Base-by-base conservation (phyloP, 23 red algal genomes). In the Agarophyton chilense region DNA sequence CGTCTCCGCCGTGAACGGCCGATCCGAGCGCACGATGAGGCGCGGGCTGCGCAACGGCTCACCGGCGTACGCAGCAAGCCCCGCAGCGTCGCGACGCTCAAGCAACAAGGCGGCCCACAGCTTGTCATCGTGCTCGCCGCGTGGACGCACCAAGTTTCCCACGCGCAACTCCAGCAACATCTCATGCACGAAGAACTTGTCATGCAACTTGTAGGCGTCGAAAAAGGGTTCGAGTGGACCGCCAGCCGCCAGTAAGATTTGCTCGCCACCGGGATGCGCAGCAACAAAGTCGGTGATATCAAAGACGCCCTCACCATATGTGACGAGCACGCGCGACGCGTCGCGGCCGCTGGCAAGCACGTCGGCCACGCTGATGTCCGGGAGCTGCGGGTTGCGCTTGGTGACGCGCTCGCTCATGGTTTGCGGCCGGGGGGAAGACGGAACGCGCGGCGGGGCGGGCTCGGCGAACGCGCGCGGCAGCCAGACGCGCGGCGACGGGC, bases 1-100 rank as follows among this genome's bases (percentile, higher is more conserved):
- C 25, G 96, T 82, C 81, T 98, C 96, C 21, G 96, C 96, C 25
- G 83, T 98, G 82, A 93, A 98, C 13, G 96, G 96, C 40, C 40
- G 29, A 4, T 72, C 47, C 14, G 53, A 52, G 57, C 83, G 77
- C 0, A 98, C 96, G 14, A 87, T 80, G n/a, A 98, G 70, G 13
- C 35, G 40, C 21, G 52, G 39, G 51, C 67, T 17, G 40, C 95
- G 52, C 2, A 22, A 36, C 10, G 95, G 95, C 55, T 97, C 90
- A 28, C 72, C 24, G 13, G 84, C 95, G 56, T 97, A 97, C 25
- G 80, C 52, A 3, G 70, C 89, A 2, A 35, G 29, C 34, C 26
- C 34, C 14, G 61, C 61, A 4, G 13, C 12, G 9, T 66, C 14
- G 24, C 34, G 57, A 65, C 36, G 42, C 55, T 84, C 34, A 29